Conservation (phyloP, 148 eudicot genomes). For the Persicaria tinctoria region DNA sequence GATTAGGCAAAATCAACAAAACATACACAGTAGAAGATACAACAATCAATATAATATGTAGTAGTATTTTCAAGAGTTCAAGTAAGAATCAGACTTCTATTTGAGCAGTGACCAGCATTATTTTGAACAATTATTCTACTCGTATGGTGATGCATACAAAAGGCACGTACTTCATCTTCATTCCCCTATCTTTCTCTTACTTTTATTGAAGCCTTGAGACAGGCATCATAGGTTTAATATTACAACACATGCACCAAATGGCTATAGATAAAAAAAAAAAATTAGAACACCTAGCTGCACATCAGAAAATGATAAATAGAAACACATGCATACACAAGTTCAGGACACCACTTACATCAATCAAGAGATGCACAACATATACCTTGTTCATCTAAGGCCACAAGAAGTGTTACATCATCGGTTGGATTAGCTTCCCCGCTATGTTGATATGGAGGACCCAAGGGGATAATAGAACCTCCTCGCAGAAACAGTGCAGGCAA, state of each 20-base stretch:
- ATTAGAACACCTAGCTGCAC: not conserved
- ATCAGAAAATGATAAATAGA: not conserved
- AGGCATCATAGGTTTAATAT: no score
- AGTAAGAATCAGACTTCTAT: no score
- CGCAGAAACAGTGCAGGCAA: constrained; percentile 68
- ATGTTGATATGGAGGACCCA: constrained; percentile 67
- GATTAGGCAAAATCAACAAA: no score
- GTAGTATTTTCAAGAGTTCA: no score
- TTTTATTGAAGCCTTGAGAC: not conserved
- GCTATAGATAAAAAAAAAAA: not conserved
- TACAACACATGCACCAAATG: not conserved
- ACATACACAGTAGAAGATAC: no score
- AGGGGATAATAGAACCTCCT: constrained; percentile 89
- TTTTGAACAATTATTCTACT: no score
- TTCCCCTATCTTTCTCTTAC: no score
- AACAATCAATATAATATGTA: no score
- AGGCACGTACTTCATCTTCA: no score
- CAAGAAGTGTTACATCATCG: constrained; percentile 75
- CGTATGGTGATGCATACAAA: no score
- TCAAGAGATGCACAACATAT: constrained; percentile 13
- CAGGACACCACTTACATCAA: not conserved
- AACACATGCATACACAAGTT: not conserved
- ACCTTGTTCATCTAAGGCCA: constrained; percentile 90
- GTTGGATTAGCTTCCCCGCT: constrained; percentile 67
- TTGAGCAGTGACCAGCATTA: no score